A percentile compares a stretch with the other conserved stretches of the same genome.
Evolutionary conservation across 2,329 filamentous ascomycete genomes (phyloP).

Genomic region (Fusarium paranaense): DNA sequence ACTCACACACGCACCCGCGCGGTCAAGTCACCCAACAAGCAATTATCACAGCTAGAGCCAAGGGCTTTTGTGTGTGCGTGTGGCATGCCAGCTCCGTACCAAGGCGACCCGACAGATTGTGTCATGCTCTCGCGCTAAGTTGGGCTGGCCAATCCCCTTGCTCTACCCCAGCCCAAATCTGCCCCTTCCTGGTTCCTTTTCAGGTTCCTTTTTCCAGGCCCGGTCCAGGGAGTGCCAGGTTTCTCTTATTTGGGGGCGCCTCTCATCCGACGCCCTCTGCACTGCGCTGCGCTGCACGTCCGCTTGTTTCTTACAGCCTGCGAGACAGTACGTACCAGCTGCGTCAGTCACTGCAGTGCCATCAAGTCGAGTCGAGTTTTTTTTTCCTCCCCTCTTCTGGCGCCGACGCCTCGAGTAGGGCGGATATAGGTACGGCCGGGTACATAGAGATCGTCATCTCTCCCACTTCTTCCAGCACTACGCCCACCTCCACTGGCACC

Average conservation of each 20-base stretch:
- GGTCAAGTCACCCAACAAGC: conserved; percentile 1
- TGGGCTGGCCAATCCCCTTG: conserved; percentile 40
- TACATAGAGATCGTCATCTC: conserved; percentile 41
- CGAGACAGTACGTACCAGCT: conserved; percentile 11
- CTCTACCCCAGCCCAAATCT: conserved; percentile 46
- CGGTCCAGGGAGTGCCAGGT: conserved; percentile 30
- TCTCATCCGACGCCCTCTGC: conserved; percentile 17
- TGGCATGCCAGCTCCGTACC: conserved; percentile 26
- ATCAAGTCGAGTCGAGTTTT: conserved; percentile 11
- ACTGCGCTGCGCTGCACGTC: background rate
- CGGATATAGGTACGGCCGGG: conserved; percentile 46
- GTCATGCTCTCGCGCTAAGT: conserved; percentile 47
- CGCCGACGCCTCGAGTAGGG: conserved; percentile 11
- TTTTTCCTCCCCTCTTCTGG: background rate
- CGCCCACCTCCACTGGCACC: conserved; percentile 29
- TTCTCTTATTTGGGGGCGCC: conserved; percentile 31
- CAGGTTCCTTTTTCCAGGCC: conserved; percentile 32
- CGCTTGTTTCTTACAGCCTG: background rate
- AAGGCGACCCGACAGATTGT: conserved; percentile 50
- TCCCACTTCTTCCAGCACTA: conserved; percentile 31
- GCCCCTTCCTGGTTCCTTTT: conserved; percentile 42
- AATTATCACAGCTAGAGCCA: background rate
- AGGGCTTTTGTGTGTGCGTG: background rate
- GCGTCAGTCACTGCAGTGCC: background rate
- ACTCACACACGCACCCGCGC: background rate